phyloP scores from a whole-genome alignment of 768 basidiomycete genomes.

The Exsudoporus frostii region DNA sequence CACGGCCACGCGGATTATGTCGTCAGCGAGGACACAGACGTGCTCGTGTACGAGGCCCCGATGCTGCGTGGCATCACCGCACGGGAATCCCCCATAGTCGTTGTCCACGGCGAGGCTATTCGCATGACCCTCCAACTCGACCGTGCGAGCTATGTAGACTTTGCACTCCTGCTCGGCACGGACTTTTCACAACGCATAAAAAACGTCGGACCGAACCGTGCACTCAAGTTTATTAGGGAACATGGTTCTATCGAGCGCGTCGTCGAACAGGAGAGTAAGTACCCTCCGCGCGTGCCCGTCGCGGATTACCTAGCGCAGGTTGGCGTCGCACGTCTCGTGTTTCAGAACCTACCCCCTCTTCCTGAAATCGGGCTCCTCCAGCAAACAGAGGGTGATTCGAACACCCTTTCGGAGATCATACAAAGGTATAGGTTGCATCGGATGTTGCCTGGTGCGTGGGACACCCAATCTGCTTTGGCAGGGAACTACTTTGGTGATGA shows the following conservation, averaged over 20 bases:
- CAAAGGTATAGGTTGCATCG: conserved; percentile 49
- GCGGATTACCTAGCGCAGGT: conserved; percentile 65
- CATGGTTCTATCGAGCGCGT: conserved; percentile 73
- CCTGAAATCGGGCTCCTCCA: conserved; percentile 41
- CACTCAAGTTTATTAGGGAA: conserved; percentile 70
- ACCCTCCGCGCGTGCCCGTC: conserved; percentile 44
- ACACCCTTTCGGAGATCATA: conserved; percentile 44
- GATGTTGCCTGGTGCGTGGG: conserved; percentile 38
- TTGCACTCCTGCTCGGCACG: conserved; percentile 83
- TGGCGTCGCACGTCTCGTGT: conserved; percentile 57
- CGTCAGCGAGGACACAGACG: conserved; percentile 89
- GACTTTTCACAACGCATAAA: conserved; percentile 87
- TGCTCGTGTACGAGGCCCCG: conserved; percentile 78
- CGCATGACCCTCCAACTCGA: conserved; percentile 56
- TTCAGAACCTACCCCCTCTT: conserved; percentile 61
- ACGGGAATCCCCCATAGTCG: conserved; percentile 52
- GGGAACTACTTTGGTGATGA: conserved; percentile 70
- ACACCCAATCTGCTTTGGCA: conserved; percentile 43
- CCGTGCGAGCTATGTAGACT: conserved; percentile 68
- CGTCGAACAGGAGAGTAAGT: conserved; percentile 50
- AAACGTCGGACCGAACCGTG: conserved; percentile 74
- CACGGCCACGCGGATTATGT: conserved; percentile 82
- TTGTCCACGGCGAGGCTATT: conserved; percentile 63
- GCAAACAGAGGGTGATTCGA: conserved; percentile 38
- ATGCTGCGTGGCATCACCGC: conserved; percentile 75